phyloP scores from a whole-genome alignment of 73 alveolate species.

The Symbiodinium pilosum region DNA sequence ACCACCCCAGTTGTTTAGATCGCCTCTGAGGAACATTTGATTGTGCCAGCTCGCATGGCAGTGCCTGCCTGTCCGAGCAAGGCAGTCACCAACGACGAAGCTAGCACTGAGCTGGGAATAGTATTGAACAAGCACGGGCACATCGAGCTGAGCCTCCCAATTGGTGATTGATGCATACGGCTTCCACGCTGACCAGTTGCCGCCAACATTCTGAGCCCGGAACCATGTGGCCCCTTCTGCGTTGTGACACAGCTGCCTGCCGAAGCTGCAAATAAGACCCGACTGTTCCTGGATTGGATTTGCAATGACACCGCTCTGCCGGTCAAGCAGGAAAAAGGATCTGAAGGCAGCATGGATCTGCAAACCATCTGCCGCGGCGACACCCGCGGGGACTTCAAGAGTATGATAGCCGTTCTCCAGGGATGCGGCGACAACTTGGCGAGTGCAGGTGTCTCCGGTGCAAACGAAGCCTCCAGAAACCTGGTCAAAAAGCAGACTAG shows the following conservation, averaged over 20 bases:
- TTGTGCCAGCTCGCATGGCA: constrained; percentile 74
- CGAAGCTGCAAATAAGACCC: constrained; percentile 42
- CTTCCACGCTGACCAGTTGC: constrained; percentile 73
- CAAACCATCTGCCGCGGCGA: constrained; percentile 23
- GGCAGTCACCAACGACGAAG: constrained; percentile 84
- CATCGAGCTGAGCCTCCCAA: constrained; percentile 16
- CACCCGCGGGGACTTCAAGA: constrained; percentile 41
- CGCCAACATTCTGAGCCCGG: constrained; percentile 60
- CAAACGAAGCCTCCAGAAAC: constrained; percentile 17
- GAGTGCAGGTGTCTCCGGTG: constrained; percentile 18
- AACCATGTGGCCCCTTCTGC: constrained; percentile 65
- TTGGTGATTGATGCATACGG: not conserved
- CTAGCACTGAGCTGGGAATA: constrained; percentile 55
- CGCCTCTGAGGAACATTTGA: constrained; percentile 50
- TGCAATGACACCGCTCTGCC: constrained; percentile 43
- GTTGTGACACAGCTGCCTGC: constrained; percentile 43
- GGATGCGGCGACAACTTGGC: not conserved
- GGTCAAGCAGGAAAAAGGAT: constrained; percentile 17
- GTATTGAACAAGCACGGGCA: constrained; percentile 82
- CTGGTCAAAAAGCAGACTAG: constrained; percentile 12
- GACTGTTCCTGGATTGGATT: constrained; percentile 37
- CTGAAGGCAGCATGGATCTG: constrained; percentile 13
- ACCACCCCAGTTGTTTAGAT: constrained; percentile 48
- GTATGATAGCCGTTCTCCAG: constrained; percentile 35
- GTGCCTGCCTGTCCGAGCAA: not conserved